phyloP scores from a whole-genome alignment of 208 protist species.

The Naegleria gruberi region DNA sequence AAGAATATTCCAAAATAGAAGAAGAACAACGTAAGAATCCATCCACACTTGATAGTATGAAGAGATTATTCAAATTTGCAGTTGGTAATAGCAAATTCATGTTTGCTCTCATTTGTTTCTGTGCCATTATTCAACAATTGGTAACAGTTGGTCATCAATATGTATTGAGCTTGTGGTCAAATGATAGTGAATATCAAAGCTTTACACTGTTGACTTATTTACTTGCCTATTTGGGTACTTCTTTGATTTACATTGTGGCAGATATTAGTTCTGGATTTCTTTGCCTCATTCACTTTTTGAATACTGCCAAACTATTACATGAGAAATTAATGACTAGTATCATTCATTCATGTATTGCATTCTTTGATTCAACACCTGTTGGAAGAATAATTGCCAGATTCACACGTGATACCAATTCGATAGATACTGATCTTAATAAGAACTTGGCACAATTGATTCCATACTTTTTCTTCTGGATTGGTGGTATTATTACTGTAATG shows the following conservation, averaged over 20 bases:
- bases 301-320: slow-evolving; percentile 1
- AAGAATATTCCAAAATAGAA: background rate
- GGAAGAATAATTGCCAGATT: slow-evolving; percentile 58
- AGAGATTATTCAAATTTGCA: background rate
- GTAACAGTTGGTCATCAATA: background rate
- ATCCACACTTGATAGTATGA: background rate
- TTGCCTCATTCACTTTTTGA: background rate
- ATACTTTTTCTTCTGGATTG: background rate
- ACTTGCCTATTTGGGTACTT: background rate
- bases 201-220: background rate
- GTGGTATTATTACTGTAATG: background rate
- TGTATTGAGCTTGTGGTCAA: background rate
- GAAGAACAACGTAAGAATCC: background rate
- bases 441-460: background rate
- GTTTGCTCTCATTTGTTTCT: background rate
- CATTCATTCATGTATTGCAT: slow-evolving; percentile 43
- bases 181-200: background rate
- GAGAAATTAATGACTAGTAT: background rate
- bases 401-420: slow-evolving; percentile 43
- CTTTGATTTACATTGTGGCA: background rate
- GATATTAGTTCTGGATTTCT: background rate
- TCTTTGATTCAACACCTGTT: slow-evolving; percentile 58
- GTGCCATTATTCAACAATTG: background rate
- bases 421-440: slow-evolving; percentile 26
- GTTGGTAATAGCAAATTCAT: background rate